Evolutionary conservation across 495 filamentous ascomycete species (phyloP).

Genomic region (Trichoderma virens): DNA sequence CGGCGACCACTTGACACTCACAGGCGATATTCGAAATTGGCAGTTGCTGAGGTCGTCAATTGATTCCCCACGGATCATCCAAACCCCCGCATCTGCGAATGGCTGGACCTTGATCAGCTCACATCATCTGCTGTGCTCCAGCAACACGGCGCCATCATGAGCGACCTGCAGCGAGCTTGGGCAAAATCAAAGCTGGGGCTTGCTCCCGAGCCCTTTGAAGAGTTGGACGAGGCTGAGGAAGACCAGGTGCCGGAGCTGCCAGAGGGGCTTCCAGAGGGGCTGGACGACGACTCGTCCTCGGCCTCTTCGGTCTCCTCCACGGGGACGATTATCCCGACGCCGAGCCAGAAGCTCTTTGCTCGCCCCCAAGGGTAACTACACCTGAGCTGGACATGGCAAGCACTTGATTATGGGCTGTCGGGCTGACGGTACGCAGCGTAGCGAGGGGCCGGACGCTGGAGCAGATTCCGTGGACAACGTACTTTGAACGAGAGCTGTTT

Average conservation of each 20-base stretch:
- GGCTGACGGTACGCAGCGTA: constrained; percentile 18
- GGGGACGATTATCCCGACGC: constrained; percentile 77
- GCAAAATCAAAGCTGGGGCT: constrained; percentile 70
- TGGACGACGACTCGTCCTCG: constrained; percentile 68
- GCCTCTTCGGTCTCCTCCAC: constrained; percentile 77
- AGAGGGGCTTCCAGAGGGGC: constrained; percentile 29
- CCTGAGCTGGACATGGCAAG: constrained; percentile 18
- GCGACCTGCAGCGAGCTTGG: constrained; percentile 76
- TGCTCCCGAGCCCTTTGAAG: constrained; percentile 44
- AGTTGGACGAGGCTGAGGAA: constrained; percentile 42
- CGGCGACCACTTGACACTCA: not conserved
- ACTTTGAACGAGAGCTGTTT: constrained; percentile 80
- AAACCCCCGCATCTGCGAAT: constrained; percentile 5
- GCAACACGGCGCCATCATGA: constrained; percentile 49
- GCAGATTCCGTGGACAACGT: constrained; percentile 75
- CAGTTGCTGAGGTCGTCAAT: not conserved
- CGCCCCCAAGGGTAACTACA: constrained; percentile 50
- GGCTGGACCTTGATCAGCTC: constrained; percentile 3
- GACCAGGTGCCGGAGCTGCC: constrained; percentile 28
- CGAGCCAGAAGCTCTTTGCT: constrained; percentile 64
- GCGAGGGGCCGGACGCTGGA: constrained; percentile 36
- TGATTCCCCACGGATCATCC: not conserved
- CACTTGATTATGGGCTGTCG: constrained; percentile 10
- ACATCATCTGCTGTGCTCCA: constrained; percentile 1
- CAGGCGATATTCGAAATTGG: not conserved